Evolutionary conservation across 202 grass and related monocot species (phyloP), one percentile per base, ranked within the genome.

Genomic region (Zizania palustris): DNA sequence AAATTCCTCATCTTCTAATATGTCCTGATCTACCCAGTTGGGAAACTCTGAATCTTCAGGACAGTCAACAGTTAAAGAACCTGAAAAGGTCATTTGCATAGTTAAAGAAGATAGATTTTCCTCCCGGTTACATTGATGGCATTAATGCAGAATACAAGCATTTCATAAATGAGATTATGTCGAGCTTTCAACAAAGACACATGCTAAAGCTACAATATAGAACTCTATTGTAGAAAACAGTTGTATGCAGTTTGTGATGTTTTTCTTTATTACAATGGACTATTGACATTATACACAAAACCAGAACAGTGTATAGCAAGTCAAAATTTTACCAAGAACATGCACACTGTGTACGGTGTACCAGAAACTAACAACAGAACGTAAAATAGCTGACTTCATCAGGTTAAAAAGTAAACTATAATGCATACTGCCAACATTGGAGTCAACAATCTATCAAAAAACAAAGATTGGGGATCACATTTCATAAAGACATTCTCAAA

Each of bases 1-100:
- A 67, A 91, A 86, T 78, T 84, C 79, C 42, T 90, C 91, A 58
- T 81, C 84, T 70, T 88, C 84, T 74, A 92, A 80, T 79, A 81
- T 64, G 43, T 87, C 87, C 15, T 91, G 95, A 80, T 98, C 89
- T 56, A 73, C 69, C 87, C 87, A 92, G 69, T 92, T 95, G 51
- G 80, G 49, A 75, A 78, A 69, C 44, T 98, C 95, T 16, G 53
- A 73, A 78, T 98, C 95, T 74, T 87, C 86, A 62, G 80, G 62
- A 91, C 91, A 98, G 73, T 98, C 95, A 72, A 82, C 69, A 76
- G 95, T 95, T 72, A 93, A 87, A 75, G 95, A 98, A 94, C 91
- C 95, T 98, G 87, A 69, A 84, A 78, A 76, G 5, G 39, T 33
- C 48, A 50, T 81, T 74, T 74, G 55, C 71, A 87, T 20, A 37